Evolutionary conservation across 768 basidiomycete species (phyloP).

Genomic region (Nidula microcarpa): DNA sequence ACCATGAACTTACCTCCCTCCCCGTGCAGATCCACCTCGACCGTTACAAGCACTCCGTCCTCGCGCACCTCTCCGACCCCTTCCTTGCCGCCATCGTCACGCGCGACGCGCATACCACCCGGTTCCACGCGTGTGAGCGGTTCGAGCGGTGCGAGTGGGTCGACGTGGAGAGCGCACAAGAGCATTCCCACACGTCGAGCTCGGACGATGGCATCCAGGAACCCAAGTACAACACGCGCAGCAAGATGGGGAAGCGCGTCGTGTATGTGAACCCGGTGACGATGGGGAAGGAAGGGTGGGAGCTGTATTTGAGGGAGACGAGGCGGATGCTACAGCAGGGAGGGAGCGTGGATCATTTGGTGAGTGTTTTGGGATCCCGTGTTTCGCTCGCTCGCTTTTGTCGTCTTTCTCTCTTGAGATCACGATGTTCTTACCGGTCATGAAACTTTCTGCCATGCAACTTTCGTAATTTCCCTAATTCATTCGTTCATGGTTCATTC

Average conservation of each 20-base stretch:
- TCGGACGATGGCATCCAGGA: constrained; percentile 6
- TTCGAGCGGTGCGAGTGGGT: constrained; percentile 70
- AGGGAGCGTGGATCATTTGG: constrained; percentile 58
- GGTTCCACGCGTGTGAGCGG: constrained; percentile 94
- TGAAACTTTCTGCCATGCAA: too few relatives aligned
- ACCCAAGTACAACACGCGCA: constrained; percentile 22
- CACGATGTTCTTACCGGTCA: too few relatives aligned
- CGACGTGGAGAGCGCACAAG: constrained; percentile 29
- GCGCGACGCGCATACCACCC: constrained; percentile 54
- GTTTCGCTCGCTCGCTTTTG: too few relatives aligned
- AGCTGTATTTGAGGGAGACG: constrained; percentile 37
- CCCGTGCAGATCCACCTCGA: constrained; percentile 78
- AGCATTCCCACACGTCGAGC: too few relatives aligned
- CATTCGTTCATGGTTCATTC: too few relatives aligned
- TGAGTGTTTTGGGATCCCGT: constrained; percentile 23
- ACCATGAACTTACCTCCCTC: neutral
- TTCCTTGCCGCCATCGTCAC: constrained; percentile 61
- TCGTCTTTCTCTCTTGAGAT: too few relatives aligned
- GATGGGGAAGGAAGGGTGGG: constrained; percentile 54
- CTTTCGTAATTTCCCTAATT: too few relatives aligned
- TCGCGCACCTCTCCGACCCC: constrained; percentile 59
- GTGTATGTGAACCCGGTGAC: constrained; percentile 87
- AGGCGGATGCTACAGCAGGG: constrained; percentile 33
- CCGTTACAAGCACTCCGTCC: constrained; percentile 74
- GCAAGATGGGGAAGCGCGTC: constrained; percentile 50